Percentiles rank a stretch among this genome's conserved stretches.
These are phyloP conservation scores for Tillandsia leiboldiana DNA, from an alignment of 176 grass and related monocot genomes.

Conservation along the genomic window DNA sequence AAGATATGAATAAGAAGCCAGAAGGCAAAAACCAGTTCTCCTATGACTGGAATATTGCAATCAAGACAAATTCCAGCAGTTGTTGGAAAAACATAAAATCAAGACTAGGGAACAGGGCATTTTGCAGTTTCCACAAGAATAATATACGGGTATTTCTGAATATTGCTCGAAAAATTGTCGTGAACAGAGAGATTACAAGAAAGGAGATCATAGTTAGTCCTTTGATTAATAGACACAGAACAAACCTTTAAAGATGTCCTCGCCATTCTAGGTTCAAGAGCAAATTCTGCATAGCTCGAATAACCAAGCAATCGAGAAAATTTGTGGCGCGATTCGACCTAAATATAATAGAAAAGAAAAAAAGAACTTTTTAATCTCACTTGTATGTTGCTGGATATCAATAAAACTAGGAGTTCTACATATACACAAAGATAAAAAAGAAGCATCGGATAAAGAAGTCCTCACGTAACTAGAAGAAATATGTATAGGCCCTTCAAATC, in stretches of 20 bases:
- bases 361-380: constrained; percentile 20
- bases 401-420: not conserved
- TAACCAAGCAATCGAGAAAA: constrained; percentile 72
- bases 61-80: not conserved
- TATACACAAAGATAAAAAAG: not conserved
- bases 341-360: constrained; percentile 25
- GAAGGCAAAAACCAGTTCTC: not conserved
- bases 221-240: constrained; percentile 20
- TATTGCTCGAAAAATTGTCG: too few relatives aligned
- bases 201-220: not conserved
- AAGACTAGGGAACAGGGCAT: not conserved
- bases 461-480: not conserved
- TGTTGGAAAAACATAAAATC: not conserved
- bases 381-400: not conserved
- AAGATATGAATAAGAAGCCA: constrained; percentile 1
- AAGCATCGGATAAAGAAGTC: not conserved
- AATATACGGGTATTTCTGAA: too few relatives aligned
- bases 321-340: constrained; percentile 68
- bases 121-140: too few relatives aligned
- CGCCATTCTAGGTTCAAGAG: constrained; percentile 64
- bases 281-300: constrained; percentile 82
- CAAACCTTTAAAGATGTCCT: constrained; percentile 71
- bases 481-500: not conserved
- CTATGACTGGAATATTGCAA: not conserved
- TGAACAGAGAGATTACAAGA: too few relatives aligned